Conservation (phyloP, 2,329 filamentous ascomycete species). For the Epichloe sp. region DNA sequence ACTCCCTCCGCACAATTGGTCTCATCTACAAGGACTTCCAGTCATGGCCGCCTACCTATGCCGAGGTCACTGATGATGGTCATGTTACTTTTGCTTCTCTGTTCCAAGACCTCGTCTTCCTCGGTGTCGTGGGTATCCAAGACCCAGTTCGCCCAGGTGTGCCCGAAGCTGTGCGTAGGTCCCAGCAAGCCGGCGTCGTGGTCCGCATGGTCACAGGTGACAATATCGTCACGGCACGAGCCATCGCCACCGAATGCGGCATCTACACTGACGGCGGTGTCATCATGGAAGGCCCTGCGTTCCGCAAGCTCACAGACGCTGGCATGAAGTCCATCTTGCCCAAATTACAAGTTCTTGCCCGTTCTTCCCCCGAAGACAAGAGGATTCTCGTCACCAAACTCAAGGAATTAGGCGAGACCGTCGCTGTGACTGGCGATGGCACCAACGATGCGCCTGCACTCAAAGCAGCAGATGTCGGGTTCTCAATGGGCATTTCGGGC, state of each 20-base stretch:
- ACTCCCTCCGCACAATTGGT: constrained; percentile 78
- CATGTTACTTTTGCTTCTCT: constrained; percentile 46
- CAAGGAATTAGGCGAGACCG: constrained; percentile 61
- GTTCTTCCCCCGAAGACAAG: constrained; percentile 68
- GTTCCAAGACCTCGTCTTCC: constrained; percentile 53
- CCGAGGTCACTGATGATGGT: constrained; percentile 35
- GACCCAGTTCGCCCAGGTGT: constrained; percentile 67
- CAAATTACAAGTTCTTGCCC: constrained; percentile 55
- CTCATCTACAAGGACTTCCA: constrained; percentile 75
- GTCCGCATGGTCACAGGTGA: constrained; percentile 82
- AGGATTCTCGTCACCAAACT: constrained; percentile 57
- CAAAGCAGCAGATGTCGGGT: constrained; percentile 70
- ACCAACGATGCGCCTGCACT: constrained; percentile 75
- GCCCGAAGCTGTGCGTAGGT: constrained; percentile 56
- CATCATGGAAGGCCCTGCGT: constrained; percentile 67
- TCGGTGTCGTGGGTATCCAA: constrained; percentile 67
- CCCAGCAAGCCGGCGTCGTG: constrained; percentile 63
- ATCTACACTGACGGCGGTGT: constrained; percentile 52
- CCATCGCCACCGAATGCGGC: constrained; percentile 67
- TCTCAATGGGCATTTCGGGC: constrained; percentile 78
- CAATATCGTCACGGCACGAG: constrained; percentile 65
- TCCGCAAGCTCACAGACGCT: constrained; percentile 55
- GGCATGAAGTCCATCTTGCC: constrained; percentile 56
- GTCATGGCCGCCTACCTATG: constrained; percentile 57
- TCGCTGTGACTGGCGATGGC: constrained; percentile 72